Conservation (phyloP, 139 green algal genomes). For the Spirogloea muscicola region DNA sequence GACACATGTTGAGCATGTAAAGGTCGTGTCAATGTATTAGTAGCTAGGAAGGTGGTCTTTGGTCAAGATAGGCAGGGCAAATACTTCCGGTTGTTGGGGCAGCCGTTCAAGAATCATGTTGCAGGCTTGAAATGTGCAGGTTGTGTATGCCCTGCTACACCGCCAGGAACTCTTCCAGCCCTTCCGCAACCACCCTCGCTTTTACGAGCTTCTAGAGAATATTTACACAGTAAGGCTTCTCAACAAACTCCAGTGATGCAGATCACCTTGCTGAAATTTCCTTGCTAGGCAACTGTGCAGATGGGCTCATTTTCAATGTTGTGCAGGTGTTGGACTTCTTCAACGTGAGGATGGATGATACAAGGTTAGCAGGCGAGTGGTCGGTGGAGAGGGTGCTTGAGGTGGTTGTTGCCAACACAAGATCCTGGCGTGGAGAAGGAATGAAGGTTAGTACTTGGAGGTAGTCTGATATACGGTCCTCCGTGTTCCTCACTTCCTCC, state of each 20-base stretch:
- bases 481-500: background rate
- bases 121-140: slow-evolving; percentile 31
- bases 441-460: no score
- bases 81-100: no score
- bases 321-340: slow-evolving; percentile 49
- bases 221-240: slow-evolving; percentile 46
- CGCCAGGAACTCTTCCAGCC: slow-evolving; percentile 62
- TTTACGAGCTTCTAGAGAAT: slow-evolving; percentile 70
- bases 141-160: slow-evolving; percentile 89
- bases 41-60: no score
- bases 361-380: slow-evolving; percentile 23
- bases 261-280: background rate
- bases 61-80: no score
- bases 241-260: background rate
- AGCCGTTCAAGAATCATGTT: no score
- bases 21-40: no score
- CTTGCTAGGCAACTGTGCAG: background rate
- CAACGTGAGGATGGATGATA: slow-evolving; percentile 49
- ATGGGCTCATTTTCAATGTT: no score
- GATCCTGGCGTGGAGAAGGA: slow-evolving; percentile 44
- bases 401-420: slow-evolving; percentile 42
- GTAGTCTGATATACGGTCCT: no score
- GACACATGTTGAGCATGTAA: background rate
- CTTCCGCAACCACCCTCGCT: slow-evolving; percentile 55
- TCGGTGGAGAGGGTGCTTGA: slow-evolving; percentile 45